Evolutionary conservation across 2,329 filamentous ascomycete species (phyloP).

Genomic region (Exutisphaerella laricina): DNA sequence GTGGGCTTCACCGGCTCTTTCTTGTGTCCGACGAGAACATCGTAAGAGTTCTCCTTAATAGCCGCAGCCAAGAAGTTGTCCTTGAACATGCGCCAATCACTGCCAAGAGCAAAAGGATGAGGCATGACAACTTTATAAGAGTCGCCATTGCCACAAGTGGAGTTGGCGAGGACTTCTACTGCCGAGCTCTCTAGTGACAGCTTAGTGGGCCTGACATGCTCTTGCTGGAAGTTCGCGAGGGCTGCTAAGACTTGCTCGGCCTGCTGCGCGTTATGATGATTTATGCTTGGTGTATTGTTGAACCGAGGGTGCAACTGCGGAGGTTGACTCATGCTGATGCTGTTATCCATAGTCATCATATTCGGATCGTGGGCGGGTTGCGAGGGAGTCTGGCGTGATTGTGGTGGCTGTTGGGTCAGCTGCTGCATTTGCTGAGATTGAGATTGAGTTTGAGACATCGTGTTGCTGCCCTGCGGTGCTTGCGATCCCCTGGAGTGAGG

Average conservation of each 20-base stretch:
- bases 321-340: constrained; percentile 6
- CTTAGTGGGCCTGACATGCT: constrained; percentile 25
- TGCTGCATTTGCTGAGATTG: constrained; percentile 8
- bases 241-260: constrained; percentile 17
- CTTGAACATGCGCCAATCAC: constrained; percentile 26
- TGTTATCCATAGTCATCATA: constrained; percentile 15
- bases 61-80: constrained; percentile 27
- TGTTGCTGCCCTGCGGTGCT: constrained; percentile 2
- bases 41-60: constrained; percentile 30
- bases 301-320: constrained; percentile 3
- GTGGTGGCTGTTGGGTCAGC: constrained; percentile 12
- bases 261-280: constrained; percentile 11
- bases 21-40: constrained; percentile 27
- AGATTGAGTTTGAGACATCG: not conserved
- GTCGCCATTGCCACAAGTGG: constrained; percentile 29
- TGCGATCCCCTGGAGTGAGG: constrained; percentile 12
- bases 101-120: constrained; percentile 14
- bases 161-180: constrained; percentile 29
- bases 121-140: constrained; percentile 21
- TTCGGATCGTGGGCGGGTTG: not conserved
- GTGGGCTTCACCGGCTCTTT: constrained; percentile 25
- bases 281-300: constrained; percentile 1
- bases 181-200: constrained; percentile 26
- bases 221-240: constrained; percentile 23
- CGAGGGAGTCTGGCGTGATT: not conserved